A percentile compares a stretch with the other conserved stretches of the same genome.
These are phyloP conservation scores for Lycium ferocissimum DNA, from an alignment of 257 asterid genomes.

Conservation along the genomic window DNA sequence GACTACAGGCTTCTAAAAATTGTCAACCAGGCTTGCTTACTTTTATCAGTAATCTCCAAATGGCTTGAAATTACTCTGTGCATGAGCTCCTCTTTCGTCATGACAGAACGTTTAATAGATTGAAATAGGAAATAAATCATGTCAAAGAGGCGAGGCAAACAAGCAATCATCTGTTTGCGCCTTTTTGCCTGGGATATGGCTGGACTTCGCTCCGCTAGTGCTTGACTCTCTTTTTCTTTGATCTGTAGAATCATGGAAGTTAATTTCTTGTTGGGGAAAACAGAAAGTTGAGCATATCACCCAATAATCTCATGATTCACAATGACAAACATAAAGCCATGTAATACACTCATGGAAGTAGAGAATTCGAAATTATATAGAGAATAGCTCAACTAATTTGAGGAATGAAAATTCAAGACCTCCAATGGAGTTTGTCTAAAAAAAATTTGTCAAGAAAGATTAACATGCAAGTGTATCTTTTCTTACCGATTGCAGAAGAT, in stretches of 20 bases:
- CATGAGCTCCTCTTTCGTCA: constrained; percentile 71
- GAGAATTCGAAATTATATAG: no score
- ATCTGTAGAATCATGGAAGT: constrained; percentile 51
- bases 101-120: constrained; percentile 67
- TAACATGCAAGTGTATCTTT: neutral
- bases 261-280: neutral
- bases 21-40: constrained; percentile 55
- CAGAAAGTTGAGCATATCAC: neutral
- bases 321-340: neutral
- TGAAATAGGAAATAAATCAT: constrained; percentile 60
- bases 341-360: neutral
- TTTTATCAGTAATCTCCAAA: constrained; percentile 52
- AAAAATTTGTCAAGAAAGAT: neutral
- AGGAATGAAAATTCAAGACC: neutral
- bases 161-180: constrained; percentile 67
- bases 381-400: neutral
- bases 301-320: neutral
- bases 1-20: neutral
- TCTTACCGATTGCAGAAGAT: constrained; percentile 71
- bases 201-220: constrained; percentile 63
- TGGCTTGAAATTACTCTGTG: constrained; percentile 55
- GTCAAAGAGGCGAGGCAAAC: constrained; percentile 76
- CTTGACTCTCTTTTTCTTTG: constrained; percentile 66
- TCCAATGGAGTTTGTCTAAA: neutral
- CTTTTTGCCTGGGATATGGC: constrained; percentile 88